Evolutionary conservation across 495 filamentous ascomycete species (phyloP).

Genomic region (Trichoderma reesei): DNA sequence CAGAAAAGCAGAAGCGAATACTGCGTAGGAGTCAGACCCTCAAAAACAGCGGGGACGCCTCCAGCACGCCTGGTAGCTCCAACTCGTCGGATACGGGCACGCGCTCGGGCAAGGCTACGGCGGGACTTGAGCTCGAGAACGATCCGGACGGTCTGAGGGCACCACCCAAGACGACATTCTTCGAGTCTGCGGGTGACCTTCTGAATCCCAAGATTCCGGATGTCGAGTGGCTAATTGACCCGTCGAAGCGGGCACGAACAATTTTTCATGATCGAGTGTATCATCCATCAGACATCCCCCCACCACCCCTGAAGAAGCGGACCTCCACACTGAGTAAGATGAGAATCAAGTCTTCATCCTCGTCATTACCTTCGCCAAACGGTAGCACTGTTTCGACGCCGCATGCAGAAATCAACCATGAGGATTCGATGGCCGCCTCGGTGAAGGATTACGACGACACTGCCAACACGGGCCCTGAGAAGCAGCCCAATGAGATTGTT

Average conservation of each 20-base stretch:
- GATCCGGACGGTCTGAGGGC: slow-evolving; percentile 40
- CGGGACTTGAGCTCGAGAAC: slow-evolving; percentile 34
- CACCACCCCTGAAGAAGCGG: slow-evolving; percentile 55
- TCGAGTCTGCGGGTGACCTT: slow-evolving; percentile 87
- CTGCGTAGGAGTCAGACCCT: slow-evolving; percentile 70
- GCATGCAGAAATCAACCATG: slow-evolving; percentile 15
- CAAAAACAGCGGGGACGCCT: slow-evolving; percentile 29
- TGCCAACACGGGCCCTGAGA: slow-evolving; percentile 25
- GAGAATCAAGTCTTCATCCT: background rate
- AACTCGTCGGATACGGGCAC: slow-evolving; percentile 25
- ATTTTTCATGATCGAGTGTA: slow-evolving; percentile 98
- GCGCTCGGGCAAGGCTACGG: slow-evolving; percentile 15
- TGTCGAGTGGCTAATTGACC: slow-evolving; percentile 69
- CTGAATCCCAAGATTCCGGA: slow-evolving; percentile 83
- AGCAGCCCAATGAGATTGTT: slow-evolving; percentile 31
- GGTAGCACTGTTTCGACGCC: slow-evolving; percentile 14
- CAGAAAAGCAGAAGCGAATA: slow-evolving; percentile 53
- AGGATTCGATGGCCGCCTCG: slow-evolving; percentile 23
- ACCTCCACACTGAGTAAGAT: slow-evolving; percentile 14
- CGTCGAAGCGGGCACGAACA: slow-evolving; percentile 71
- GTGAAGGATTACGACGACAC: slow-evolving; percentile 31
- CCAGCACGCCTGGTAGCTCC: slow-evolving; percentile 24
- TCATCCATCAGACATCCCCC: slow-evolving; percentile 84
- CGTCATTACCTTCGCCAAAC: background rate
- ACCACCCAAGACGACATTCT: slow-evolving; percentile 86